phyloP scores from a whole-genome alignment of 495 filamentous ascomycete species.

The Lophiotrema nucula region DNA sequence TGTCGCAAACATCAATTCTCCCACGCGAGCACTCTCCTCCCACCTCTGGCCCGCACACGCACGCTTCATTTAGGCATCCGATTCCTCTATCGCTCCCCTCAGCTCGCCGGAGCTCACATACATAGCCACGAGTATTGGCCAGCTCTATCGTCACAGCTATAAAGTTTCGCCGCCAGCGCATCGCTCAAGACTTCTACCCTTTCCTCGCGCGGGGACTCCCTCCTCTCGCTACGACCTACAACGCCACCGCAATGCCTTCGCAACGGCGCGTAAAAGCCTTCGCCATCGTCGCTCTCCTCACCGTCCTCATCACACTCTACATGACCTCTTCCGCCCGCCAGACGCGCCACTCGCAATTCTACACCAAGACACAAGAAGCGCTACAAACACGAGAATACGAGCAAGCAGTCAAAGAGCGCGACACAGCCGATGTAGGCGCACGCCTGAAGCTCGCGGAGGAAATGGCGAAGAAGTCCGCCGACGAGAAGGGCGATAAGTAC shows the following conservation, averaged over 20 bases:
- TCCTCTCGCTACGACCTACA: background rate
- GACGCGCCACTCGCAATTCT: slow-evolving; percentile 51
- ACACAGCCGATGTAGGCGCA: slow-evolving; percentile 37
- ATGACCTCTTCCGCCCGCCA: slow-evolving; percentile 50
- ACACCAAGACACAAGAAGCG: slow-evolving; percentile 54
- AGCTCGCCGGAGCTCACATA: no score
- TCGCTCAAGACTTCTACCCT: background rate
- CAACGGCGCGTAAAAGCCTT: slow-evolving; percentile 63
- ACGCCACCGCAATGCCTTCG: slow-evolving; percentile 58
- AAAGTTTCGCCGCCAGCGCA: background rate
- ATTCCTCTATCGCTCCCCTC: background rate
- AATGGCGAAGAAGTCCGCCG: slow-evolving; percentile 45
- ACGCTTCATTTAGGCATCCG: no score
- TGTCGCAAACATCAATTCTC: background rate
- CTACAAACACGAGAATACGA: slow-evolving; percentile 44
- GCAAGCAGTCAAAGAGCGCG: slow-evolving; percentile 28
- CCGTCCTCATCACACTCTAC: slow-evolving; percentile 62
- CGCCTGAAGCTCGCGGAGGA: slow-evolving; percentile 42
- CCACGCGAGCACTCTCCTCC: no score
- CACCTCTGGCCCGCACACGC: no score
- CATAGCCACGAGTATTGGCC: background rate
- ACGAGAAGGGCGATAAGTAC: slow-evolving; percentile 55
- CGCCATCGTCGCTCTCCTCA: slow-evolving; percentile 54
- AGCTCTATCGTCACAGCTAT: background rate
- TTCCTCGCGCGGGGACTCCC: background rate